These are phyloP conservation scores for Linum trigynum DNA, from an alignment of 345 rosid species.

Conservation along the genomic window DNA sequence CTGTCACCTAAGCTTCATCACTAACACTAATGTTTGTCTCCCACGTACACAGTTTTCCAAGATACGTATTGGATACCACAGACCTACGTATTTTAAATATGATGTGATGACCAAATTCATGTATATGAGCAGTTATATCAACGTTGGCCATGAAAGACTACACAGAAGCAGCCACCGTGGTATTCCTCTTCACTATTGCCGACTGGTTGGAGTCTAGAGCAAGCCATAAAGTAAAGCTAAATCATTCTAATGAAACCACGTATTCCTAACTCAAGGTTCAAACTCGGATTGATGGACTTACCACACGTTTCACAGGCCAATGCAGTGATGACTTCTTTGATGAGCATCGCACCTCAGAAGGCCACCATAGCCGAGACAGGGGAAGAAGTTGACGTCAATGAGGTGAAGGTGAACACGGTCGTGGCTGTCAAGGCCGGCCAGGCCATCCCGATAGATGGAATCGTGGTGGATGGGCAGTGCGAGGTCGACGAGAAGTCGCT, in stretches of 20 bases:
- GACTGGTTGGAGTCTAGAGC: slow-evolving; percentile 91
- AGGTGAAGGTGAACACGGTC: slow-evolving; percentile 56
- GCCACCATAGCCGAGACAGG: slow-evolving; percentile 81
- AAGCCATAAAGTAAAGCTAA: slow-evolving; percentile 57
- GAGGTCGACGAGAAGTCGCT: slow-evolving; percentile 89
- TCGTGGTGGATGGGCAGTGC: slow-evolving; percentile 72
- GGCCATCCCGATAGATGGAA: slow-evolving; percentile 80
- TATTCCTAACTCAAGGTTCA: no score
- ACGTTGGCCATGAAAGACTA: slow-evolving; percentile 68
- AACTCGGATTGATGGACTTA: no score
- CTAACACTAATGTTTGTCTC: no score
- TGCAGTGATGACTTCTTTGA: slow-evolving; percentile 72
- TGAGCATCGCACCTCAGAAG: slow-evolving; percentile 71
- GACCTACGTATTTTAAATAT: not conserved
- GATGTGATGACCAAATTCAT: not conserved
- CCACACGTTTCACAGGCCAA: slow-evolving; percentile 43
- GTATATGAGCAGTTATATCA: slow-evolving; percentile 50
- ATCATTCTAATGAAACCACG: not conserved
- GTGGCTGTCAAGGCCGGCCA: slow-evolving; percentile 84
- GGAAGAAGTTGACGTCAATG: slow-evolving; percentile 60
- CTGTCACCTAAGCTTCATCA: no score
- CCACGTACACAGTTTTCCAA: no score
- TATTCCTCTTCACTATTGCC: slow-evolving; percentile 72
- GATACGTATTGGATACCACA: no score
- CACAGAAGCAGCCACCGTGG: slow-evolving; percentile 76